Conservation (phyloP, 2,329 filamentous ascomycete genomes). For the Exophiala aquamarina region DNA sequence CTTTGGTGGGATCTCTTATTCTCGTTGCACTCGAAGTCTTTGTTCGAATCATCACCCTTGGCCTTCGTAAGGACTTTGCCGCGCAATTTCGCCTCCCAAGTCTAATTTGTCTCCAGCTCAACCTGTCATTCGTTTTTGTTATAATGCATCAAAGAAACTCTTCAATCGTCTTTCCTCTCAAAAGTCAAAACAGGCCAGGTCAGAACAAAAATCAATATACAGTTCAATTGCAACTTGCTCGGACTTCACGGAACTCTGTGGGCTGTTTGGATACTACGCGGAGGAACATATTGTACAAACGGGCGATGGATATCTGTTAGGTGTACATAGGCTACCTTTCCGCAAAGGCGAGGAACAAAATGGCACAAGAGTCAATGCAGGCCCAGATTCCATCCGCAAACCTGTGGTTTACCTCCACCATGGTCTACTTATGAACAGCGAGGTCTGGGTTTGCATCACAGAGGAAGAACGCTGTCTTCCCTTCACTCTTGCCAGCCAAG, state of each 20-base stretch:
- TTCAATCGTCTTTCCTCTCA: constrained; percentile 78
- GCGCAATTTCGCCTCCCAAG: not conserved
- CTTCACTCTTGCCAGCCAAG: constrained; percentile 82
- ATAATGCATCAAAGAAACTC: constrained; percentile 74
- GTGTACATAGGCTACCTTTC: constrained; percentile 83
- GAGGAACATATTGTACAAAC: constrained; percentile 97
- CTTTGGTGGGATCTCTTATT: constrained; percentile 78
- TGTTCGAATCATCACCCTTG: constrained; percentile 82
- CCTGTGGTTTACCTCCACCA: constrained; percentile 93
- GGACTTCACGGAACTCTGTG: constrained; percentile 93
- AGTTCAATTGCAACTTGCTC: constrained; percentile 78
- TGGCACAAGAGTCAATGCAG: constrained; percentile 73
- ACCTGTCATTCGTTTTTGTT: constrained; percentile 78
- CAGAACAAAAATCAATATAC: constrained; percentile 69
- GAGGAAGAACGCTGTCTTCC: constrained; percentile 83
- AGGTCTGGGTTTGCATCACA: constrained; percentile 94
- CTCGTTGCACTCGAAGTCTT: constrained; percentile 80
- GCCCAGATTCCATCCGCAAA: constrained; percentile 67
- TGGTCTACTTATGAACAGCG: constrained; percentile 96
- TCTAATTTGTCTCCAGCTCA: constrained; percentile 54
- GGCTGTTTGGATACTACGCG: constrained; percentile 84
- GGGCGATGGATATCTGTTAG: constrained; percentile 87
- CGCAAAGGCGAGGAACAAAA: constrained; percentile 55
- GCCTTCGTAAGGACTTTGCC: constrained; percentile 65
- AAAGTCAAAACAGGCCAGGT: constrained; percentile 65